phyloP scores from a whole-genome alignment of 2,329 filamentous ascomycete species.

The Aspergillus sp. region DNA sequence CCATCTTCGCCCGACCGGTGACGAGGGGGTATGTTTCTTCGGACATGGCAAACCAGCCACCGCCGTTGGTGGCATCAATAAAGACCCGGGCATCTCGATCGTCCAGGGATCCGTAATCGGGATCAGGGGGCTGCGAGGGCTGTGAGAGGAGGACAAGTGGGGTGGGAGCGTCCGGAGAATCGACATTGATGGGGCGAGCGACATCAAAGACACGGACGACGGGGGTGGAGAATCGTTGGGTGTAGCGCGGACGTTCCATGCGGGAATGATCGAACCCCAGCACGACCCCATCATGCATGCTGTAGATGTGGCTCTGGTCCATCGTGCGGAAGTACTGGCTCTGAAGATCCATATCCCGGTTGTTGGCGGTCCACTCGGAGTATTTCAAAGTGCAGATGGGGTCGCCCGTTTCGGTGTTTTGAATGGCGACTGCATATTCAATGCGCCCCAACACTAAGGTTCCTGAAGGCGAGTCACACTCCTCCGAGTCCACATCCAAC shows the following conservation, averaged over 20 bases:
- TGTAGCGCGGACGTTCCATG: slow-evolving; percentile 58
- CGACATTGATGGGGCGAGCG: slow-evolving; percentile 67
- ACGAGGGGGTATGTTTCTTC: slow-evolving; percentile 83
- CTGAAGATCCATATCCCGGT: slow-evolving; percentile 81
- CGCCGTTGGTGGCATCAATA: slow-evolving; percentile 80
- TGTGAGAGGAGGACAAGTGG: slow-evolving; percentile 84
- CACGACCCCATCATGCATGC: slow-evolving; percentile 77
- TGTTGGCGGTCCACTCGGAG: slow-evolving; percentile 93
- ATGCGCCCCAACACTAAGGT: slow-evolving; percentile 81
- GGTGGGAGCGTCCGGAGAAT: slow-evolving; percentile 58
- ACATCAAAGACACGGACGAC: slow-evolving; percentile 89
- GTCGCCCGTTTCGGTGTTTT: slow-evolving; percentile 68
- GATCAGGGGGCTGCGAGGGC: slow-evolving; percentile 62
- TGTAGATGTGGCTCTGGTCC: slow-evolving; percentile 86
- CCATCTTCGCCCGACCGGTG: slow-evolving; percentile 62
- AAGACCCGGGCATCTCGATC: slow-evolving; percentile 68
- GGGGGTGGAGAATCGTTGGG: slow-evolving; percentile 68
- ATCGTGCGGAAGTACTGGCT: slow-evolving; percentile 76
- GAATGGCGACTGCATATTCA: slow-evolving; percentile 86
- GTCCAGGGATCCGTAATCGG: slow-evolving; percentile 42
- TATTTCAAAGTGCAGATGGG: slow-evolving; percentile 87
- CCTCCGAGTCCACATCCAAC: slow-evolving; percentile 60
- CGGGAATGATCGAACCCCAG: slow-evolving; percentile 71
- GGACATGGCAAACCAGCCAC: slow-evolving; percentile 92
- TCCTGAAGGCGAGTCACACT: slow-evolving; percentile 71